Conservation (phyloP, 2,329 filamentous ascomycete species). For the Scytalidium lignicola region DNA sequence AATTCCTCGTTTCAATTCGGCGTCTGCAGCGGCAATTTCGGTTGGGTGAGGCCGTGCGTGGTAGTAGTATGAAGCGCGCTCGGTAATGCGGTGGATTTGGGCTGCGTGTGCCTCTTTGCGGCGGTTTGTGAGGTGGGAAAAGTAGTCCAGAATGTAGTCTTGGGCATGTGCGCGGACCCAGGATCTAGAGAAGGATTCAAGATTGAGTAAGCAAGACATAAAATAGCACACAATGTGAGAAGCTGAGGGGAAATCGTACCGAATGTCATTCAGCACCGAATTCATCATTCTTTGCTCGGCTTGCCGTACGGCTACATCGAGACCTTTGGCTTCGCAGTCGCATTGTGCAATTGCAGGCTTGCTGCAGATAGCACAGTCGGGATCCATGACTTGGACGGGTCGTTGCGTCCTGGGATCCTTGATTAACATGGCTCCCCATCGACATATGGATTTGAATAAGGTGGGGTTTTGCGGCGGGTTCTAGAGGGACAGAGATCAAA, state of each 20-base stretch:
- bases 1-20: conserved; percentile 64
- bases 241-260: conserved; percentile 37
- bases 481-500: neutral
- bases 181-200: conserved; percentile 35
- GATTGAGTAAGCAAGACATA: conserved; percentile 1
- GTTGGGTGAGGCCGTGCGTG: conserved; percentile 52
- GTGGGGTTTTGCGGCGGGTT: neutral
- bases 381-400: conserved; percentile 58
- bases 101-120: conserved; percentile 52
- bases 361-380: conserved; percentile 63
- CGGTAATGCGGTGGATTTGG: conserved; percentile 51
- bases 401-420: conserved; percentile 26
- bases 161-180: conserved; percentile 63
- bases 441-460: neutral
- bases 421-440: neutral
- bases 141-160: conserved; percentile 64
- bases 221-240: neutral
- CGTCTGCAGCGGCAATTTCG: conserved; percentile 60
- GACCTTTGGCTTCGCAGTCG: conserved; percentile 61
- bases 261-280: conserved; percentile 56
- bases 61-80: conserved; percentile 53
- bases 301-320: conserved; percentile 58
- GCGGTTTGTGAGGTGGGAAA: conserved; percentile 54
- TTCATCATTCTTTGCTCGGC: conserved; percentile 61
- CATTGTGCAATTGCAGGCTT: conserved; percentile 53